Conservation (phyloP, 129 eudicot genomes). For the Heracleum sosnowskyi region DNA sequence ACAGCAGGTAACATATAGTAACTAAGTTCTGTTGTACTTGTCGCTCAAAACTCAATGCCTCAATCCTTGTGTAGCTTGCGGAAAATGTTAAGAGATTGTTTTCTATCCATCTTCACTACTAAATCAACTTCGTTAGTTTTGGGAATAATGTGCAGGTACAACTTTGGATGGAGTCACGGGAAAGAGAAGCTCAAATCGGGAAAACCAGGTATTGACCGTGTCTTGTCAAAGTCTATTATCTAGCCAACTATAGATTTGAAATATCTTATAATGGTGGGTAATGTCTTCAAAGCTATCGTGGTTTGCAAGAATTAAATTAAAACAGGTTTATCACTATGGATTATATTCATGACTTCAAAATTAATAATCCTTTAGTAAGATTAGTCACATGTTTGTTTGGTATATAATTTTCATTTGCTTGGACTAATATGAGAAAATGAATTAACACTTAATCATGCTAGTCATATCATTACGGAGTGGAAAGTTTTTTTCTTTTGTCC, state of each 20-base stretch:
- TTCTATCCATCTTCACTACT: background rate
- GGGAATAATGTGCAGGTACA: conserved; percentile 47
- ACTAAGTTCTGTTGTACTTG: background rate
- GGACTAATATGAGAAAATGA: background rate
- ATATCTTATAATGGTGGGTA: background rate
- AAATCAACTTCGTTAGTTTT: background rate
- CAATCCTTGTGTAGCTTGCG: background rate
- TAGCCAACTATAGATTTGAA: background rate
- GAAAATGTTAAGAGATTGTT: background rate
- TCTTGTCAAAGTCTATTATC: background rate
- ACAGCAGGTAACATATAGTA: conserved; percentile 48
- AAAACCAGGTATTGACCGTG: conserved; percentile 57
- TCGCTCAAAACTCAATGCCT: background rate
- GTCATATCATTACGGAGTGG: background rate
- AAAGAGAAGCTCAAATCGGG: conserved; percentile 96
- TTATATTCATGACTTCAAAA: background rate
- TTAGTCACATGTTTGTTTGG: background rate
- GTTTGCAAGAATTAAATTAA: too few species aligned
- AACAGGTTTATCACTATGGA: background rate
- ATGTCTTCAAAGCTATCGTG: background rate
- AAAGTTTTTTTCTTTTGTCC: background rate
- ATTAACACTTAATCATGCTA: background rate
- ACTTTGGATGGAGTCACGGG: conserved; percentile 99
- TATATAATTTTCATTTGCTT: background rate
- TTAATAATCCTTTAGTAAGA: background rate